phyloP scores from a whole-genome alignment of 78 protist genomes.

The Dictyostelium discoideum region dicty_2.7 NC_007089.4:3546001-3546500 shows the following conservation, averaged over 20 bases:
- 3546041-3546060: not conserved
- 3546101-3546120: constrained; percentile 1
- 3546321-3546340: no score
- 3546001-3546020: not conserved
- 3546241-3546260: not conserved
- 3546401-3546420: constrained; percentile 56
- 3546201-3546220: not conserved
- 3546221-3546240: not conserved
- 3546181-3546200: constrained; percentile 18
- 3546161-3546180: not conserved
- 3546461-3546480: constrained; percentile 55
- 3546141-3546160: not conserved
- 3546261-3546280: no score
- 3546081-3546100: constrained; percentile 1
- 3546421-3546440: constrained; percentile 88
- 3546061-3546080: not conserved
- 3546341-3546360: constrained; percentile 91
- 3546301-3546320: no score
- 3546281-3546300: no score
- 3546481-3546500: constrained; percentile 55
- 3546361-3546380: constrained; percentile 88
- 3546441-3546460: constrained; percentile 89
- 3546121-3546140: not conserved
- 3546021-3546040: not conserved
- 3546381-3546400: constrained; percentile 88